A percentile compares a stretch with the other conserved stretches of the same genome.
Evolutionary conservation across 2,329 filamentous ascomycete species (phyloP).

Genomic region (Paraphoma sp.): DNA sequence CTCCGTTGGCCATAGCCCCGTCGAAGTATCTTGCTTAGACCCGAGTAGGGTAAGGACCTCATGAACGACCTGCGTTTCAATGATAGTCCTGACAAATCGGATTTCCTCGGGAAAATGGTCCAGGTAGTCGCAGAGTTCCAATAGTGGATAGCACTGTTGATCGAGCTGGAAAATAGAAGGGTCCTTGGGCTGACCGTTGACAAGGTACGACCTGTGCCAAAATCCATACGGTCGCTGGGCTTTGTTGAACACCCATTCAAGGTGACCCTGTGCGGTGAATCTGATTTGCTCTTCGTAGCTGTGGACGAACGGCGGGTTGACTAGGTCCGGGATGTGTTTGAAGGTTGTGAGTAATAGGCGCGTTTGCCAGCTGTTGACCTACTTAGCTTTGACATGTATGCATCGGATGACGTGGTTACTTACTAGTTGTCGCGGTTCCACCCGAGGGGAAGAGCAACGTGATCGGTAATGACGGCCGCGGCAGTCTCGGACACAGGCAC

Average conservation of each 20-base stretch:
- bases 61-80: background rate
- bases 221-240: constrained; percentile 14
- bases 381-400: background rate
- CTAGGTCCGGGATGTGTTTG: background rate
- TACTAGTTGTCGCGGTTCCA: constrained; percentile 19
- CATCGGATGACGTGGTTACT: background rate
- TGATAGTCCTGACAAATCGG: background rate
- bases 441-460: constrained; percentile 16
- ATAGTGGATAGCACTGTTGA: constrained; percentile 15
- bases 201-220: constrained; percentile 19
- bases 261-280: constrained; percentile 3
- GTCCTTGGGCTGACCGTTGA: constrained; percentile 13
- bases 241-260: constrained; percentile 11
- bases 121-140: constrained; percentile 14
- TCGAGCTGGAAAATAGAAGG: constrained; percentile 13
- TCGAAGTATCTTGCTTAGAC: constrained; percentile 5
- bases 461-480: constrained; percentile 12
- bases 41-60: constrained; percentile 4
- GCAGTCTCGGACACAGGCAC: constrained; percentile 2
- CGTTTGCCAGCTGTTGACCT: constrained; percentile 9
- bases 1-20: constrained; percentile 11
- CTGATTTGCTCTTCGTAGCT: constrained; percentile 6
- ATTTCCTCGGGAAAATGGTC: constrained; percentile 8
- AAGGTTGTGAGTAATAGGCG: constrained; percentile 10
- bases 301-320: background rate